phyloP scores from a whole-genome alignment of 2,329 filamentous ascomycete genomes.

The Cladobotryum protrusum region DNA sequence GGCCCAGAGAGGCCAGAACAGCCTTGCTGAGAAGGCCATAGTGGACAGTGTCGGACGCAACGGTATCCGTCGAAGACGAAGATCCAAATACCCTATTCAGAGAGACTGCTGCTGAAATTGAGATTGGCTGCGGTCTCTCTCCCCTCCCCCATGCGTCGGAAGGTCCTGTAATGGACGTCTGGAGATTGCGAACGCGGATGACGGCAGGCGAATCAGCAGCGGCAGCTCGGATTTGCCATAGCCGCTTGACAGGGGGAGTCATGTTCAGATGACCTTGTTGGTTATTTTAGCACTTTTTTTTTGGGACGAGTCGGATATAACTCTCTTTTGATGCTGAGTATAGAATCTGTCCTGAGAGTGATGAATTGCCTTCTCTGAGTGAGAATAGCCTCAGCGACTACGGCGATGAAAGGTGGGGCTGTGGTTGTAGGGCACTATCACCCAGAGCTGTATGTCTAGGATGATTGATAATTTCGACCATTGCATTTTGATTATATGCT shows the following conservation, averaged over 20 bases:
- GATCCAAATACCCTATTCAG: conserved; percentile 50
- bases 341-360: no score
- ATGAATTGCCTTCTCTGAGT: no score
- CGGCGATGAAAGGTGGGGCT: no score
- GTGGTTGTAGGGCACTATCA: no score
- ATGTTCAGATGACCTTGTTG: conserved; percentile 8
- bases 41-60: conserved; percentile 66
- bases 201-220: conserved; percentile 32
- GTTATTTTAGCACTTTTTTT: no score
- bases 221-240: conserved; percentile 19
- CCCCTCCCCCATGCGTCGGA: conserved; percentile 63
- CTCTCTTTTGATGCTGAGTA: not conserved
- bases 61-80: conserved; percentile 52
- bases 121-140: conserved; percentile 53
- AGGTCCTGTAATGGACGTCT: conserved; percentile 48
- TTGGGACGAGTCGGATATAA: no score
- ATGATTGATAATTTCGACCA: no score
- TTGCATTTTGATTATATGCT: no score
- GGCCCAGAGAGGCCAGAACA: conserved; percentile 44
- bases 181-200: conserved; percentile 58
- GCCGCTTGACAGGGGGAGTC: conserved; percentile 18
- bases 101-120: conserved; percentile 54
- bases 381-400: no score
- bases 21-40: conserved; percentile 66
- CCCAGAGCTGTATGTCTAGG: no score